A percentile compares a stretch with the other conserved stretches of the same genome.
Evolutionary conservation across 768 basidiomycete genomes (phyloP).

Genomic region (Trametes cubensis): DNA sequence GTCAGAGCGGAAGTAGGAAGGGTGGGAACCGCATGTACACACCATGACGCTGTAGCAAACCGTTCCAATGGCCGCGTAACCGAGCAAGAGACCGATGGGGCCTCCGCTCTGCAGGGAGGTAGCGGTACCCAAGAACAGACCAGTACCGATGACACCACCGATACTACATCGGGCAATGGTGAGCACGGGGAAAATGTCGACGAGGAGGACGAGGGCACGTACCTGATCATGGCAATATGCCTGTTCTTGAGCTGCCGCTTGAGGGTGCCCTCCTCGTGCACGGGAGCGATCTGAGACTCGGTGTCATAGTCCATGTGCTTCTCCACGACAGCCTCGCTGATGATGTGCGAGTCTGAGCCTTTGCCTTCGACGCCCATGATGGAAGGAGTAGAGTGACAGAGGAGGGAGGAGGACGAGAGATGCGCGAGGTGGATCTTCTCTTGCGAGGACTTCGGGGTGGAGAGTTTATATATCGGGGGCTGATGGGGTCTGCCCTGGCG

Average conservation of each 20-base stretch:
- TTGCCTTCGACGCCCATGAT: conserved; percentile 24
- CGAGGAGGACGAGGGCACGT: conserved; percentile 7
- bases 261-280: conserved; percentile 21
- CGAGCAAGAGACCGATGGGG: conserved; percentile 75
- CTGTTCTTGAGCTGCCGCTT: conserved; percentile 51
- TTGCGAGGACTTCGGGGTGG: neutral
- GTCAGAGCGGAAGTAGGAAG: neutral
- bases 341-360: conserved; percentile 6
- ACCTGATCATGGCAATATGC: conserved; percentile 85
- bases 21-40: conserved; percentile 15
- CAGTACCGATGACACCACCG: conserved; percentile 50
- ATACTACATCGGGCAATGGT: conserved; percentile 30
- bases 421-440: conserved; percentile 12
- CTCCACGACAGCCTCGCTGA: conserved; percentile 20
- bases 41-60: conserved; percentile 79
- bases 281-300: conserved; percentile 17
- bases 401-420: conserved; percentile 10
- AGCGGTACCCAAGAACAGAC: conserved; percentile 54
- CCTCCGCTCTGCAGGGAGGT: conserved; percentile 39
- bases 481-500: conserved; percentile 8
- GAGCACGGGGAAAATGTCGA: neutral
- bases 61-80: conserved; percentile 64
- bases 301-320: conserved; percentile 20
- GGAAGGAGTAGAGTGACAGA: conserved; percentile 1
- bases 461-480: conserved; percentile 14